Conservation (phyloP, 2,329 filamentous ascomycete species). For the Escovopsis weberi region DNA sequence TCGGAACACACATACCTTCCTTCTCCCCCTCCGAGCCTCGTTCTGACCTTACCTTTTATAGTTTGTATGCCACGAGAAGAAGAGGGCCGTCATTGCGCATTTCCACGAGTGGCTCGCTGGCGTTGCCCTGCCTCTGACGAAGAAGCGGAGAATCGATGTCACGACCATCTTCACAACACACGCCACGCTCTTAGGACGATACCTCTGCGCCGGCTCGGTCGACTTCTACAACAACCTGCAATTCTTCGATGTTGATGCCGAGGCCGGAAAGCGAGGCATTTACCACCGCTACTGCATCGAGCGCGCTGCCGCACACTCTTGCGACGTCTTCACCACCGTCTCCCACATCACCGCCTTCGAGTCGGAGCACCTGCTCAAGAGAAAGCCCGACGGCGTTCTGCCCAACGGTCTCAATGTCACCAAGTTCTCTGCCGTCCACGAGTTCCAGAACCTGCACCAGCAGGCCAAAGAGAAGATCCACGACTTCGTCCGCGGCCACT, state of each 20-base stretch:
- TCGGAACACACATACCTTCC: background rate
- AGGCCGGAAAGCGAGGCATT: constrained; percentile 94
- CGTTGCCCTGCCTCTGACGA: constrained; percentile 80
- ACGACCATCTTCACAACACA: constrained; percentile 99
- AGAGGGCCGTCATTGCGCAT: constrained; percentile 85
- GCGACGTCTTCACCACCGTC: constrained; percentile 96
- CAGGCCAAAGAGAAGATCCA: constrained; percentile 96
- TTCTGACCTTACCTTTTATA: constrained; percentile 22
- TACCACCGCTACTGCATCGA: constrained; percentile 99
- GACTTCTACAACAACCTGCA: constrained; percentile 99
- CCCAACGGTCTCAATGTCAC: constrained; percentile 94
- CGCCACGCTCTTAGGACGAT: constrained; percentile 85
- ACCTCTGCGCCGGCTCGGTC: constrained; percentile 91
- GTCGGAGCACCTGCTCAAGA: constrained; percentile 91
- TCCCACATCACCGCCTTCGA: constrained; percentile 98
- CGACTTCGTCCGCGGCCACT: constrained; percentile 94
- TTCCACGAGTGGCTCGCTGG: constrained; percentile 98
- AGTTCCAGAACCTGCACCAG: constrained; percentile 96
- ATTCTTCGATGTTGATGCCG: constrained; percentile 88
- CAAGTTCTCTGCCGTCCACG: constrained; percentile 95
- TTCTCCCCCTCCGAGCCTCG: background rate
- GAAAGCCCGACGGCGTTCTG: constrained; percentile 90
- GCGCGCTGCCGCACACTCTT: constrained; percentile 76
- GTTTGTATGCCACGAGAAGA: constrained; percentile 90
- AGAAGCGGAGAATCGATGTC: constrained; percentile 87